phyloP scores from a whole-genome alignment of 2,329 filamentous ascomycete species.

The Talaromyces sp. region DNA sequence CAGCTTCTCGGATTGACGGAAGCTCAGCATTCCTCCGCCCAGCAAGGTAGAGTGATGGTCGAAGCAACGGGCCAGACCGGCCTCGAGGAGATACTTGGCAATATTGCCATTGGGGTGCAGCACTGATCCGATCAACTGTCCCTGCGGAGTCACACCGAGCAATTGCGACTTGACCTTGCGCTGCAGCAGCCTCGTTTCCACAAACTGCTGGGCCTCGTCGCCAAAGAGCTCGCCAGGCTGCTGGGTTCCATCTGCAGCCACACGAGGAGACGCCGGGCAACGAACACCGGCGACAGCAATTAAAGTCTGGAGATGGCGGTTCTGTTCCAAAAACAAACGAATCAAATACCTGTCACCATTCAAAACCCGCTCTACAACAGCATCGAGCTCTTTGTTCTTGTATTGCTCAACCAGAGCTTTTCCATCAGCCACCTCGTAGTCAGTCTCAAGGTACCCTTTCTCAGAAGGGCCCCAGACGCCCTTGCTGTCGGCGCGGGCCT shows the following conservation, averaged over 20 bases:
- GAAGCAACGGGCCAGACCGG: conserved; percentile 84
- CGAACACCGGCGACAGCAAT: conserved; percentile 84
- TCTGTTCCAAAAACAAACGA: conserved; percentile 71
- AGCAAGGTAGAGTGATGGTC: conserved; percentile 94
- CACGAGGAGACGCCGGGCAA: conserved; percentile 81
- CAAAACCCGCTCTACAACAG: conserved; percentile 83
- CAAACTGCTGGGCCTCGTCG: conserved; percentile 80
- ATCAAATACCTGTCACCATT: conserved; percentile 86
- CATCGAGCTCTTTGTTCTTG: conserved; percentile 80
- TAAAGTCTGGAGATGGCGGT: conserved; percentile 83
- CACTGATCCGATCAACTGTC: conserved; percentile 81
- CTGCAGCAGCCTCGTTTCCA: conserved; percentile 80
- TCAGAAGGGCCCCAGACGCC: conserved; percentile 70
- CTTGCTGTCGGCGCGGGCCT: conserved; percentile 71
- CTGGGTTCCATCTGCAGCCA: conserved; percentile 69
- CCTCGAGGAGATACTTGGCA: conserved; percentile 80
- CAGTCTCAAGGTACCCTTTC: conserved; percentile 63
- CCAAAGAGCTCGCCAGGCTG: conserved; percentile 85
- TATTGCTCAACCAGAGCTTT: conserved; percentile 70
- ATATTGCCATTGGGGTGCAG: conserved; percentile 90
- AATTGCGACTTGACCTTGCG: conserved; percentile 76
- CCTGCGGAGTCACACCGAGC: conserved; percentile 81
- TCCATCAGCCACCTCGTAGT: conserved; percentile 73
- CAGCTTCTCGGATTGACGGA: conserved; percentile 79
- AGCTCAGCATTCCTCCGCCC: conserved; percentile 76